A percentile compares a stretch with the other conserved stretches of the same genome.
Conservation (phyloP, 495 filamentous ascomycete species). For the Daldinia childiae region DNA sequence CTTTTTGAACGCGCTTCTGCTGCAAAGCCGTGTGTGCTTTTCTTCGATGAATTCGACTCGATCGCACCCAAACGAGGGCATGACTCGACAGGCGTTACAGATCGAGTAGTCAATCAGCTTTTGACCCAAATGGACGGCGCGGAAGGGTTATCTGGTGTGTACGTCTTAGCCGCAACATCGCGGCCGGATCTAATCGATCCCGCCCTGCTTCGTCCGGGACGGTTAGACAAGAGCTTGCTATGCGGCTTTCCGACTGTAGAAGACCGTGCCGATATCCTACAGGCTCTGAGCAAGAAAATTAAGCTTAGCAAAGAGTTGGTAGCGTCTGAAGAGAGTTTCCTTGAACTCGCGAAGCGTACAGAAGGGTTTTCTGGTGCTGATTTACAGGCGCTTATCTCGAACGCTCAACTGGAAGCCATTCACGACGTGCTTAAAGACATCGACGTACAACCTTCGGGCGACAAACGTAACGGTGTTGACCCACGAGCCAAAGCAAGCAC, state of each 20-base stretch:
- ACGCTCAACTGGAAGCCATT: constrained; percentile 96
- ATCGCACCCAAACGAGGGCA: constrained; percentile 98
- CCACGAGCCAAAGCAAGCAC: constrained; percentile 50
- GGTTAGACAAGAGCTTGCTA: constrained; percentile 88
- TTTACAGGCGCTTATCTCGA: constrained; percentile 92
- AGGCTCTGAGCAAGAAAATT: constrained; percentile 80
- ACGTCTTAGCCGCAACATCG: constrained; percentile 92
- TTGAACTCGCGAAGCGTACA: constrained; percentile 77
- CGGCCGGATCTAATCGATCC: constrained; percentile 95
- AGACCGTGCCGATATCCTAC: constrained; percentile 88
- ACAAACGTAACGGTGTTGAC: constrained; percentile 34
- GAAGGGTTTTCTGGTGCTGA: constrained; percentile 96
- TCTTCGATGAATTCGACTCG: constrained; percentile 98
- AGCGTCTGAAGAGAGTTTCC: constrained; percentile 57
- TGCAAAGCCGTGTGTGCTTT: constrained; percentile 89
- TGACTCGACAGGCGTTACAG: constrained; percentile 95
- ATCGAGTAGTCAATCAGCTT: constrained; percentile 97
- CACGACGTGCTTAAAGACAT: constrained; percentile 85
- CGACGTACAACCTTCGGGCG: constrained; percentile 47
- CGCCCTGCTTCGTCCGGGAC: constrained; percentile 85
- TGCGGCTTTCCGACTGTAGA: constrained; percentile 84
- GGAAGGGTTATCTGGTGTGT: constrained; percentile 92
- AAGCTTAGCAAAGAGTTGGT: constrained; percentile 70
- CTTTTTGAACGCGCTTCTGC: constrained; percentile 92
- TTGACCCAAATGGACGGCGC: constrained; percentile 99